phyloP scores from a whole-genome alignment of 305 asterid species.

The Solanum hybrid region DNA sequence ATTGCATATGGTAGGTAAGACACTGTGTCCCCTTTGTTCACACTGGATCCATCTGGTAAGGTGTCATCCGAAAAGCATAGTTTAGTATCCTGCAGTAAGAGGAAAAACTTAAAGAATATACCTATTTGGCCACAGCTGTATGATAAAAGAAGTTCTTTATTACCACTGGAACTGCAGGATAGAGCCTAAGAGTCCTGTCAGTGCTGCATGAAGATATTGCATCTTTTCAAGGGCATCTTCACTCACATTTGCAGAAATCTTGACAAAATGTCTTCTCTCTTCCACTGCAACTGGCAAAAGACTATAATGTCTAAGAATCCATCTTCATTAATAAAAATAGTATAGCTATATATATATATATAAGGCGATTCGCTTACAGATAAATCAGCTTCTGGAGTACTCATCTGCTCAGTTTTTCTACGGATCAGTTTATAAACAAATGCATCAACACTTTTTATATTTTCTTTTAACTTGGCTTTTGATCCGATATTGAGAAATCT shows the following conservation, averaged over 20 bases:
- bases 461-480: constrained; percentile 37
- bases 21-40: constrained; percentile 10
- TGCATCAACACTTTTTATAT: constrained; percentile 28
- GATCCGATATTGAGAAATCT: constrained; percentile 44
- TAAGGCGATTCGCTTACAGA: background rate
- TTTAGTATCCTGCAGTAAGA: constrained; percentile 1
- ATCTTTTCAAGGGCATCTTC: constrained; percentile 15
- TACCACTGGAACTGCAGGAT: constrained; percentile 73
- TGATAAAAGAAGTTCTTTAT: background rate
- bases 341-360: background rate
- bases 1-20: constrained; percentile 11
- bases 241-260: constrained; percentile 20
- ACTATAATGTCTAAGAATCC: background rate
- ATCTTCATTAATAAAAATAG: background rate
- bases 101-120: background rate
- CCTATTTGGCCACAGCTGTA: background rate
- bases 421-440: constrained; percentile 41
- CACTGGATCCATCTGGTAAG: constrained; percentile 5
- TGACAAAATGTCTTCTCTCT: constrained; percentile 27
- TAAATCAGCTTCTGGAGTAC: background rate
- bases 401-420: constrained; percentile 31
- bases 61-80: constrained; percentile 3
- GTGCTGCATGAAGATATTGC: constrained; percentile 62
- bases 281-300: background rate
- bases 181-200: constrained; percentile 57